phyloP scores from a whole-genome alignment of 2,329 filamentous ascomycete genomes.

The Aspergillus glaucus region DNA sequence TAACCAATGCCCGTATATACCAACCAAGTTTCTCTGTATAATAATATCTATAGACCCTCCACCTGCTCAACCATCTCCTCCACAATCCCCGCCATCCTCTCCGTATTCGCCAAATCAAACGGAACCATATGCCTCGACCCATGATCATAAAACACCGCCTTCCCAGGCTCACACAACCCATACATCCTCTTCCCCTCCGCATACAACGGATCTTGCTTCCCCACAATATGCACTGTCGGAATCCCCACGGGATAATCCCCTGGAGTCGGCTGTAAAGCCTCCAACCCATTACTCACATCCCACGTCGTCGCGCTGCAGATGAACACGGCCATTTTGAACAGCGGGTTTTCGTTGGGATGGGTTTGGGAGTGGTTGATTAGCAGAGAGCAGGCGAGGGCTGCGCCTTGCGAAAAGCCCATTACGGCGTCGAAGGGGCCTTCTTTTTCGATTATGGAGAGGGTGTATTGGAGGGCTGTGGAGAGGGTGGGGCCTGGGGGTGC shows the following conservation, averaged over 20 bases:
- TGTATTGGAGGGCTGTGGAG: constrained; percentile 20
- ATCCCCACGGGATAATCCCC: constrained; percentile 22
- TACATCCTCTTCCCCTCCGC: constrained; percentile 23
- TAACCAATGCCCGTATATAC: too few relatives aligned
- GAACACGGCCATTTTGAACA: constrained; percentile 27
- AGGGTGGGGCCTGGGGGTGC: constrained; percentile 17
- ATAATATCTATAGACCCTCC: too few relatives aligned
- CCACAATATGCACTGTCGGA: constrained; percentile 36
- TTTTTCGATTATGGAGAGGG: constrained; percentile 12
- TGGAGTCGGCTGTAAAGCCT: constrained; percentile 6
- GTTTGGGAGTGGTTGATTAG: constrained; percentile 17
- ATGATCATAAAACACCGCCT: constrained; percentile 31
- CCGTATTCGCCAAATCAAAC: constrained; percentile 25
- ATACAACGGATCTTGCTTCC: constrained; percentile 29
- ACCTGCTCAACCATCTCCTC: constrained; percentile 20
- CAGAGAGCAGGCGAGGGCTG: constrained; percentile 21
- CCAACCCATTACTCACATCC: constrained; percentile 15
- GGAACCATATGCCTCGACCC: constrained; percentile 28
- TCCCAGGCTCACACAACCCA: constrained; percentile 27
- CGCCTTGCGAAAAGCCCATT: constrained; percentile 29
- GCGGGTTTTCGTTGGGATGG: constrained; percentile 12
- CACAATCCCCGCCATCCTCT: constrained; percentile 21
- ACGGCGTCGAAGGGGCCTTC: constrained; percentile 28
- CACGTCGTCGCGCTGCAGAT: constrained; percentile 23
- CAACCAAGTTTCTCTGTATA: too few relatives aligned